A percentile compares a stretch with the other conserved stretches of the same genome.
phyloP scores from a whole-genome alignment of 2,329 filamentous ascomycete genomes.

The Trichoderma sp. region DNA sequence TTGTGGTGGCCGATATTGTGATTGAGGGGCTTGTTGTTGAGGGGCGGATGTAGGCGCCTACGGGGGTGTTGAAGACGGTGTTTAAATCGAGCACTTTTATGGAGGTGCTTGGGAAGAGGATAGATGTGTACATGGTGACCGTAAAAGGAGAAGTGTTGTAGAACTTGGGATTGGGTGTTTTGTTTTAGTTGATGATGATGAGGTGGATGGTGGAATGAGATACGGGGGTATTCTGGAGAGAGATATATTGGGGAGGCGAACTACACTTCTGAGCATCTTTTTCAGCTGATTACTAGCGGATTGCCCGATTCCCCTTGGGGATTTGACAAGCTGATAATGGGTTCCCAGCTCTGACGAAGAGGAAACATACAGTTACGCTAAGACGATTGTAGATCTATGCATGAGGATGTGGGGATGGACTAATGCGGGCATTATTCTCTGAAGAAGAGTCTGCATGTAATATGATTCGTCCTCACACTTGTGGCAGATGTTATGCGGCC shows the following conservation, averaged over 20 bases:
- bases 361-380: not conserved
- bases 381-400: not conserved
- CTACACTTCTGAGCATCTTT: not conserved
- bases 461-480: not conserved
- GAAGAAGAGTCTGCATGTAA: not conserved
- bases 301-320: not conserved
- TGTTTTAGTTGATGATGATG: not conserved
- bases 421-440: not conserved
- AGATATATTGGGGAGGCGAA: not conserved
- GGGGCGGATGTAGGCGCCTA: not conserved
- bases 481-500: not conserved
- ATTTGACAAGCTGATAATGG: not conserved
- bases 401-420: not conserved
- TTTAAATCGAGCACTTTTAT: not conserved
- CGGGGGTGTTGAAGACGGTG: not conserved
- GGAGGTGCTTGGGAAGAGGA: not conserved
- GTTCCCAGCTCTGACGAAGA: not conserved
- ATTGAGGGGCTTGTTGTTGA: not conserved
- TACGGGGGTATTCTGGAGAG: not conserved
- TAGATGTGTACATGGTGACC: not conserved
- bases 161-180: not conserved
- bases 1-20: not conserved
- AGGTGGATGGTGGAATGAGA: not conserved
- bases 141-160: not conserved
- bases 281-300: not conserved